Base-by-base conservation (phyloP, 176 grass and related monocot genomes). In the Themeda triandra region DNA sequence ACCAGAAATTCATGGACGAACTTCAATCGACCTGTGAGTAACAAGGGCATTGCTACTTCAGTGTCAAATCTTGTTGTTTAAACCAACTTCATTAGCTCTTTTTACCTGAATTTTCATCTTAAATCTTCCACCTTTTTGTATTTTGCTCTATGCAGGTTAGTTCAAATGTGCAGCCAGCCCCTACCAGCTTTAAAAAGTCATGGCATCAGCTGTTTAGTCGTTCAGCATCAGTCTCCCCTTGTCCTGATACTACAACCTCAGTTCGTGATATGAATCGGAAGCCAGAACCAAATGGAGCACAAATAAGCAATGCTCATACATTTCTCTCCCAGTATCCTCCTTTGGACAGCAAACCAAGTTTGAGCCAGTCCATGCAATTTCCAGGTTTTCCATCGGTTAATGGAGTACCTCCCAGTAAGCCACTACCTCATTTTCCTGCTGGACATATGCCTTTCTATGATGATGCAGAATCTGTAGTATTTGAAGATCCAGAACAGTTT, bases 131-230 rank as follows among this genome's bases (percentile, higher is more conserved):
- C 14, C 2, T 53, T 51, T 53, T 53, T 53, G 49, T 53, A 53
- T 73, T 90, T 58, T 92, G 68, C 59, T 66, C 7, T 87, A 67
- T 79, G 75, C 73, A 96, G 94, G 88, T 89, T 83, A 90, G 74
- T 84, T 76, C 90, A 77, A 92, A 93, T 77, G 73, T 78, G 75
- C 90, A 95, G 36, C 76, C 80, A 67, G 83, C 78, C 30, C 83
- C 86, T 75, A 77, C 88, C 13, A 51, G 75, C 46, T 77, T 85
- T 36, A 93, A 96, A 70, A 96, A 91, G 80, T 90, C 94, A 51
- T 93, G 94, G 94, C 94, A 96, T 82, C 94, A 96, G 32, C 73
- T 96, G 68, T 96, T 96, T 81, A 87, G 84, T 81, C 81, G 91
- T 41, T 93, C 92, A 63, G 79, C 84, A 35, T 83, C 88, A 25